Evolutionary conservation across 2,329 filamentous ascomycete species (phyloP).

Genomic region (Hypoxylon sp.): DNA sequence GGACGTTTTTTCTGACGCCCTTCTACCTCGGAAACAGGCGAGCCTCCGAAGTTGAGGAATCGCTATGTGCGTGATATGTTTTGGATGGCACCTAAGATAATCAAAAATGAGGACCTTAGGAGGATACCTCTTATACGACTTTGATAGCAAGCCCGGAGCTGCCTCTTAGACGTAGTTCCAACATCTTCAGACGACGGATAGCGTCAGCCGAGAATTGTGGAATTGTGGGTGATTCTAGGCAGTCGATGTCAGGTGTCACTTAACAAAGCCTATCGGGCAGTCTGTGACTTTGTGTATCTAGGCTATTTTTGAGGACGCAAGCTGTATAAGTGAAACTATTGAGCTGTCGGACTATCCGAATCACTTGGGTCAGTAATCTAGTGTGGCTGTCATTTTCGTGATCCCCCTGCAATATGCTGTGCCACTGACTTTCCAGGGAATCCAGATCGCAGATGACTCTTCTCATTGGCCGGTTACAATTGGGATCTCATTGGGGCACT

Average conservation of each 20-base stretch:
- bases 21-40: too few relatives aligned
- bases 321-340: conserved; percentile 24
- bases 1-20: too few relatives aligned
- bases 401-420: conserved; percentile 23
- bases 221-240: conserved; percentile 6
- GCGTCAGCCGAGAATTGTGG: conserved; percentile 17
- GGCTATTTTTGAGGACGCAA: conserved; percentile 16
- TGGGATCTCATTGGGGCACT: conserved; percentile 9
- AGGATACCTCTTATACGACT: background rate
- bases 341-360: conserved; percentile 14
- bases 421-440: conserved; percentile 6
- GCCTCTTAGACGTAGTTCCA: background rate
- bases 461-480: conserved; percentile 21
- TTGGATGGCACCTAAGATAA: background rate
- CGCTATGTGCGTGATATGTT: too few relatives aligned
- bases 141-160: background rate
- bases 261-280: background rate
- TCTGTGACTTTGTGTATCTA: background rate
- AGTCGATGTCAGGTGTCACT: background rate
- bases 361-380: conserved; percentile 7
- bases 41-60: background rate
- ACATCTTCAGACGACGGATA: background rate
- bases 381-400: conserved; percentile 16
- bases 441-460: background rate
- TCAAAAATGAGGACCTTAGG: too few relatives aligned